phyloP scores from a whole-genome alignment of 2,329 filamentous ascomycete species.

The Apiospora kogelbergensis region DNA sequence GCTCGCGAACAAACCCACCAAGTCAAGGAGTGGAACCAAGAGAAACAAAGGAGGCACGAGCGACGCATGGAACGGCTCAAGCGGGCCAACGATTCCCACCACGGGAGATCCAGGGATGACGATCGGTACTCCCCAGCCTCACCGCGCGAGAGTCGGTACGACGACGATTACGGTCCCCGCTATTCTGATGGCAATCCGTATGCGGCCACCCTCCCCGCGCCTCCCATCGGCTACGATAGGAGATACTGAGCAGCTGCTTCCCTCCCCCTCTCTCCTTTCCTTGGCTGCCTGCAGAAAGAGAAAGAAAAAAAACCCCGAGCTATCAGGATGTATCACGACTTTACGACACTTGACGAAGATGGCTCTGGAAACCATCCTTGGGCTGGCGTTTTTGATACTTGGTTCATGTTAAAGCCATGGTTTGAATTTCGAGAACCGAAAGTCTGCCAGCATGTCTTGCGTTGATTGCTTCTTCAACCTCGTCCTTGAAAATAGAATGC shows the following conservation, averaged over 20 bases:
- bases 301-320: slow-evolving; percentile 8
- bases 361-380: neutral
- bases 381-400: neutral
- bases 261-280: slow-evolving; percentile 8
- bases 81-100: slow-evolving; percentile 25
- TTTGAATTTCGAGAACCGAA: neutral
- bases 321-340: slow-evolving; percentile 18
- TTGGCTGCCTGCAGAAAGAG: slow-evolving; percentile 8
- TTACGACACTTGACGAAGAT: slow-evolving; percentile 22
- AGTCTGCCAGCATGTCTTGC: neutral
- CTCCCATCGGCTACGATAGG: slow-evolving; percentile 38
- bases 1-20: slow-evolving; percentile 50
- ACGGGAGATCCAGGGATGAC: slow-evolving; percentile 42
- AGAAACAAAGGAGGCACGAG: slow-evolving; percentile 51
- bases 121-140: slow-evolving; percentile 45
- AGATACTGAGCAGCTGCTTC: slow-evolving; percentile 28
- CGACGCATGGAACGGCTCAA: slow-evolving; percentile 41
- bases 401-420: neutral
- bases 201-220: slow-evolving; percentile 41
- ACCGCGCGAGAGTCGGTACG: slow-evolving; percentile 37
- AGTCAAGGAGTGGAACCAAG: slow-evolving; percentile 47
- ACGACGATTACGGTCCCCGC: slow-evolving; percentile 42
- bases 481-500: slow-evolving; percentile 9
- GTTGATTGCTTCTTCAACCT: neutral
- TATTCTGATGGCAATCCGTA: slow-evolving; percentile 51